These are phyloP conservation scores for Claviceps sp. DNA, from an alignment of 2,329 filamentous ascomycete species.

Conservation along the genomic window DNA sequence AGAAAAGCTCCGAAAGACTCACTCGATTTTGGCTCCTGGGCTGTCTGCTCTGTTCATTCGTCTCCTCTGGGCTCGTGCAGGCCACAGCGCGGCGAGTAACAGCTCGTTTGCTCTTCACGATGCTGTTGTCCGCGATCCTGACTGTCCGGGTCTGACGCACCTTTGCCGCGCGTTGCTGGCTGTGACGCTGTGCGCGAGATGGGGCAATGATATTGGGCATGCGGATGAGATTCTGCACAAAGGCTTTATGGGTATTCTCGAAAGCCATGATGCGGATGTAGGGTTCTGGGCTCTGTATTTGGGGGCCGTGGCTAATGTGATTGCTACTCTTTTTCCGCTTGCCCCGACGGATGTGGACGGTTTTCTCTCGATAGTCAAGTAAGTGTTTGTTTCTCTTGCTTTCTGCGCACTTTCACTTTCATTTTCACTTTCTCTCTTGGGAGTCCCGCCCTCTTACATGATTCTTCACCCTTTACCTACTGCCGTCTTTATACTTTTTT, in stretches of 20 bases:
- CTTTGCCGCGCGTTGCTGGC: conserved; percentile 56
- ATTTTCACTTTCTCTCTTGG: not conserved
- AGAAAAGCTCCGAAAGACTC: conserved; percentile 19
- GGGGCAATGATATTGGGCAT: conserved; percentile 48
- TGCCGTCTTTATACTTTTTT: not conserved
- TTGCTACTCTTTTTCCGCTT: conserved; percentile 29
- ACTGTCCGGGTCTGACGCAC: conserved; percentile 62
- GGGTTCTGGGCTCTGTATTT: conserved; percentile 42
- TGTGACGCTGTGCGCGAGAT: conserved; percentile 59
- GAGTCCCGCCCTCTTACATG: too few relatives aligned
- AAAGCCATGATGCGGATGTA: conserved; percentile 22
- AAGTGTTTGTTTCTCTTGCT: conserved; percentile 1
- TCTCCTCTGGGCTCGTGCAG: conserved; percentile 38
- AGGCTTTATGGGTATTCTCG: conserved; percentile 29
- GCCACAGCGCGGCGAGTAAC: conserved; percentile 37
- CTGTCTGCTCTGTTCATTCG: conserved; percentile 31
- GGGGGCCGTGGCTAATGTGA: conserved; percentile 31
- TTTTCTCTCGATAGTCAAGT: conserved; percentile 27
- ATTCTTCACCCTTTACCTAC: too few relatives aligned
- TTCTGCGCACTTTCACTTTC: not conserved
- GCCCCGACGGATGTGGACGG: conserved; percentile 23
- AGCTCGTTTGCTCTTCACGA: conserved; percentile 59
- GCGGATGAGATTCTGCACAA: conserved; percentile 30
- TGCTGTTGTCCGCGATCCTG: conserved; percentile 54
- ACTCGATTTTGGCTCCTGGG: conserved; percentile 29